These are phyloP conservation scores for Pouteria glomerata DNA, from an alignment of 148 eudicot genomes.

Conservation along the genomic window DNA sequence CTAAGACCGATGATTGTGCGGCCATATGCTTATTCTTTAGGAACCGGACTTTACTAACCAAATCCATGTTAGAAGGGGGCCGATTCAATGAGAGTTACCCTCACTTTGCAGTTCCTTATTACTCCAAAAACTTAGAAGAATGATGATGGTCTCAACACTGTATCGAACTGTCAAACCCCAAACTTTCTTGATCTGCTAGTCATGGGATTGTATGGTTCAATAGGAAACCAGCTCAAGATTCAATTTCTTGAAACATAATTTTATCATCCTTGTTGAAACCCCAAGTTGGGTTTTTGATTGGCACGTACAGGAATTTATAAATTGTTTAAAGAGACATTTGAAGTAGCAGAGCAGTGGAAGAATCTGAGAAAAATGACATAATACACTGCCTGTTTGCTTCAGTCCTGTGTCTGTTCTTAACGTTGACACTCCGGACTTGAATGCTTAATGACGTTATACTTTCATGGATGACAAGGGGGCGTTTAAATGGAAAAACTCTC, in stretches of 20 bases:
- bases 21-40: slow-evolving; percentile 58
- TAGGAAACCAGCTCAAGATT: background rate
- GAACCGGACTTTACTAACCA: slow-evolving; percentile 28
- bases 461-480: too few relatives aligned
- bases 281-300: background rate
- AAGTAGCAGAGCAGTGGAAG: background rate
- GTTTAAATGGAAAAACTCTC: too few relatives aligned
- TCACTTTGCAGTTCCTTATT: background rate
- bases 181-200: background rate
- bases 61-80: slow-evolving; percentile 38
- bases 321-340: background rate
- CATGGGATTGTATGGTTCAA: background rate
- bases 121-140: slow-evolving; percentile 3
- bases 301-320: background rate
- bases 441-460: too few relatives aligned
- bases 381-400: background rate
- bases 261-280: background rate
- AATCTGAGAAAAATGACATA: background rate
- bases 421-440: background rate
- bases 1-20: slow-evolving; percentile 70
- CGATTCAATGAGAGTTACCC: slow-evolving; percentile 17
- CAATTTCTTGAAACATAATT: background rate
- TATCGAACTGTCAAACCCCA: slow-evolving; percentile 2
- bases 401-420: background rate
- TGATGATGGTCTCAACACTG: slow-evolving; percentile 32